A percentile compares a stretch with the other conserved stretches of the same genome.
Conservation (phyloP, 306 rosid species). For the Casuarina equisetifolia region DNA sequence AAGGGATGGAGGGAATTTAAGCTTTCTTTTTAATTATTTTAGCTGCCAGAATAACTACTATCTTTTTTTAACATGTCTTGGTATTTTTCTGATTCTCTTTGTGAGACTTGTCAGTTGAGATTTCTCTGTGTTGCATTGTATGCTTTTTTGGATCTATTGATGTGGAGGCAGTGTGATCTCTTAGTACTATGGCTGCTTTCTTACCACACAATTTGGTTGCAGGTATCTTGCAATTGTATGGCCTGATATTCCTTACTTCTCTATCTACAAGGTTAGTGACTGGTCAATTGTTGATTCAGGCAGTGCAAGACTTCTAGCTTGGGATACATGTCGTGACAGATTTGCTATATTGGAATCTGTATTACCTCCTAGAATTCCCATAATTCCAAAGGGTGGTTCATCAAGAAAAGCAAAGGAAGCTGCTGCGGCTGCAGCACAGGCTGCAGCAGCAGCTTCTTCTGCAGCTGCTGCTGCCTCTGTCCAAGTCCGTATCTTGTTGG, state of each 20-base stretch:
- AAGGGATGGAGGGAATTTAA: not conserved
- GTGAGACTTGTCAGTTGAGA: not conserved
- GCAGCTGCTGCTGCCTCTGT: constrained; percentile 95
- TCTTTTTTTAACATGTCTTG: not conserved
- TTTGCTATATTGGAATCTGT: constrained; percentile 92
- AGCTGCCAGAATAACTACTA: not conserved
- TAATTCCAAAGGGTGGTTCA: constrained; percentile 80
- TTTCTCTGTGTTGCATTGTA: not conserved
- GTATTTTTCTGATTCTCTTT: not conserved
- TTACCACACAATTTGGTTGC: constrained; percentile 42
- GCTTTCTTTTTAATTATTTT: not conserved
- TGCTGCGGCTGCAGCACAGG: constrained; percentile 94
- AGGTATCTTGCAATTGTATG: constrained; percentile 93
- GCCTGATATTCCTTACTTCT: constrained; percentile 99
- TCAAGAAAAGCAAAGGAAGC: constrained; percentile 94
- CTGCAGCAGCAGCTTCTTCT: constrained; percentile 95
- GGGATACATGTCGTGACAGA: constrained; percentile 98
- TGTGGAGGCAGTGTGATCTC: constrained; percentile 15
- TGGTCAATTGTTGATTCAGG: constrained; percentile 99
- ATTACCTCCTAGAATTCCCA: constrained; percentile 79
- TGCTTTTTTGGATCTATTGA: constrained; percentile 15
- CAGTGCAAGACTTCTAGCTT: constrained; percentile 95
- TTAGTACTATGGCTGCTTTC: constrained; percentile 22
- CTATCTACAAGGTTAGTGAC: constrained; percentile 88
- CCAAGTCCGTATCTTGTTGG: constrained; percentile 96